These are phyloP conservation scores for Leptodontidium sp. DNA, from an alignment of 2,329 filamentous ascomycete species.

Conservation along the genomic window DNA sequence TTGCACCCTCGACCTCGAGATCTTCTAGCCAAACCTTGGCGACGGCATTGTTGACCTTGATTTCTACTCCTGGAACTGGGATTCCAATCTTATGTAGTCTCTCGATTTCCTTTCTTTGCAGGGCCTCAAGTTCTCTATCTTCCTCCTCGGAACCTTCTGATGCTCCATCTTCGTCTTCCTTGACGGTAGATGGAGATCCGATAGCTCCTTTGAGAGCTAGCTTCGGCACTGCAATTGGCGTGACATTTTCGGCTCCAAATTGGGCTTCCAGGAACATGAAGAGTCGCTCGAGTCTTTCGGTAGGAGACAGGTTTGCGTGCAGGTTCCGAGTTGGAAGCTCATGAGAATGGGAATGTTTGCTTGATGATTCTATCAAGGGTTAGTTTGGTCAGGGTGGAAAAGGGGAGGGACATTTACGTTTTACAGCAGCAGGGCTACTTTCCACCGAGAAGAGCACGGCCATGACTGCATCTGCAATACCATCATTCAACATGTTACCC, in stretches of 20 bases:
- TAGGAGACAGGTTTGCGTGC: conserved; percentile 74
- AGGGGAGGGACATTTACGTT: conserved; percentile 64
- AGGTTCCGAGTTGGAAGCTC: conserved; percentile 67
- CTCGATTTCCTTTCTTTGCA: conserved; percentile 70
- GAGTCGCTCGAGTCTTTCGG: conserved; percentile 83
- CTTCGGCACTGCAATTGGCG: conserved; percentile 75
- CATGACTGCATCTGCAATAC: conserved; percentile 96
- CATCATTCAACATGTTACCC: conserved; percentile 96
- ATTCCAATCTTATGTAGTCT: conserved; percentile 85
- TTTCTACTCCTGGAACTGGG: conserved; percentile 86
- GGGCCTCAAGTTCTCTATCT: conserved; percentile 48
- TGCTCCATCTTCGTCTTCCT: conserved; percentile 38
- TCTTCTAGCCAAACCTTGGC: conserved; percentile 93
- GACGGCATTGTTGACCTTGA: conserved; percentile 86
- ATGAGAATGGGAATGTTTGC: conserved; percentile 63
- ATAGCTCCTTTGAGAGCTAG: conserved; percentile 52
- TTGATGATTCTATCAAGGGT: conserved; percentile 60
- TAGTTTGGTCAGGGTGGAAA: conserved; percentile 38
- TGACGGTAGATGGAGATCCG: conserved; percentile 34
- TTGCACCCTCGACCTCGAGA: conserved; percentile 86
- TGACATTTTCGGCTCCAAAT: conserved; percentile 85
- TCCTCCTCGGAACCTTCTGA: conserved; percentile 47
- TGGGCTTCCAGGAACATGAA: conserved; percentile 98
- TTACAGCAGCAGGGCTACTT: conserved; percentile 92
- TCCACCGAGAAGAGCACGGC: conserved; percentile 92